These are phyloP conservation scores for Venturia oleaginea DNA, from an alignment of 2,329 filamentous ascomycete genomes.

Conservation along the genomic window DNA sequence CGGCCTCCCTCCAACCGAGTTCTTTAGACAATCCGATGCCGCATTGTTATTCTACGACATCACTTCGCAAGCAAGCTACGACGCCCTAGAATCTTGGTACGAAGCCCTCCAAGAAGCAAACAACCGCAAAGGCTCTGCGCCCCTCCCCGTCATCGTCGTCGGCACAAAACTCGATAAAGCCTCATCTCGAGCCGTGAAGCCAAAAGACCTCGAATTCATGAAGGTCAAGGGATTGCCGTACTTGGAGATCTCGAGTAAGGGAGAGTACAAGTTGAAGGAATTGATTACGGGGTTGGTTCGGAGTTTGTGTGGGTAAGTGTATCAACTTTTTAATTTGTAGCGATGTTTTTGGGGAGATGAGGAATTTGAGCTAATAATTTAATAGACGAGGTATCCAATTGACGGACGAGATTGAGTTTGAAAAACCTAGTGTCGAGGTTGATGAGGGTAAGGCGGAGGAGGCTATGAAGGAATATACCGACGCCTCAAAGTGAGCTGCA, in stretches of 20 bases:
- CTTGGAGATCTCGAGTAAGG: slow-evolving; percentile 5
- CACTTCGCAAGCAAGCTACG: neutral
- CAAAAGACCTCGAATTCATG: slow-evolving; percentile 1
- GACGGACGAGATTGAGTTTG: slow-evolving; percentile 8
- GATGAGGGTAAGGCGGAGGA: neutral
- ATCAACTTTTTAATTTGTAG: neutral
- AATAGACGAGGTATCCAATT: slow-evolving; percentile 2
- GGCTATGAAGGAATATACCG: slow-evolving; percentile 7
- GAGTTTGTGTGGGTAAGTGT: neutral
- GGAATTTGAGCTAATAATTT: neutral
- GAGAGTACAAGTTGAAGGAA: neutral
- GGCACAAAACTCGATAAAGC: neutral
- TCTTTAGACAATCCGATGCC: neutral
- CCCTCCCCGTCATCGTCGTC: slow-evolving; percentile 3
- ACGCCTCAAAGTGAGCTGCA: neutral
- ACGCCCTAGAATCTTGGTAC: slow-evolving; percentile 3
- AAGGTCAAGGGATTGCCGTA: neutral
- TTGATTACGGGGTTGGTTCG: neutral
- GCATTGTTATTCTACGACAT: slow-evolving; percentile 6
- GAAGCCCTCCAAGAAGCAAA: slow-evolving; percentile 8
- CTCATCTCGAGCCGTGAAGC: neutral
- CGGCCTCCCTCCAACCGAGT: slow-evolving; percentile 5
- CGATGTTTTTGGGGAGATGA: neutral
- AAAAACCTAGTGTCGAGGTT: slow-evolving; percentile 1
- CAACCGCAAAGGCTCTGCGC: slow-evolving; percentile 3